Evolutionary conservation across 1,284 basidiomycete genomes (phyloP), one percentile per base, ranked within the genome.

Genomic region (Apiotrichum veenhuisii): DNA sequence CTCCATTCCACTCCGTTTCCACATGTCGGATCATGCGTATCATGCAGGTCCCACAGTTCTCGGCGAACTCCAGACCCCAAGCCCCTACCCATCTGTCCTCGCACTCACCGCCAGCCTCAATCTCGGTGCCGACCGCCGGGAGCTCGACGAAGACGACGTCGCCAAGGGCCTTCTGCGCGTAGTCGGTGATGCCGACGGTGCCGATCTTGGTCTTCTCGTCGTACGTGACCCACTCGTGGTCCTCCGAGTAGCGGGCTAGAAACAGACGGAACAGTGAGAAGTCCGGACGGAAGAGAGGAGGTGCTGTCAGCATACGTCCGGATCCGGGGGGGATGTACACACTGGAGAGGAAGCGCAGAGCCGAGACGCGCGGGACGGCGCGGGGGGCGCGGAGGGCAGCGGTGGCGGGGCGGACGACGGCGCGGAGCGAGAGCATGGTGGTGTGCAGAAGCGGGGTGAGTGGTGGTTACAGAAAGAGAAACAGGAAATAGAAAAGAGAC

Each of bases 141-240:
- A 98, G 83, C 77, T 98, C 96, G 55, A 98, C 92, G 78, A 92
- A 99, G 49, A 98, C 95, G 56, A 98, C 92, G 76, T 99, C 96
- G 26, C 95, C 96, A 4, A 99, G 83, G 50, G 87, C 86, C 56
- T 86, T 84, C 76, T 98, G 93, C 5, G 95, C 95, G 74, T 97
- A 90, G 75, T 97, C 82, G 22, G 96, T 98, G 74, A 99, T 93
- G 44, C 86, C 86, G 43, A 98, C 82, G 10, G 84, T 88, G 42
- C 92, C 96, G 50, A 93, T 69, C 57, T 87, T 86, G 44, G 88
- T 89, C 48, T 79, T 75, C 59, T 88, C 84, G 75, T 98, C 93
- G 74, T 85, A 91, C 36, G 82, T 77, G 59, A 98, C 84, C 70
- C 87, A 85, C 80, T 99, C 95, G 78, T 99, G 96, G 65, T 97